Conservation (phyloP, 2,329 filamentous ascomycete genomes). For the Ilyonectria mors-panacis region DNA sequence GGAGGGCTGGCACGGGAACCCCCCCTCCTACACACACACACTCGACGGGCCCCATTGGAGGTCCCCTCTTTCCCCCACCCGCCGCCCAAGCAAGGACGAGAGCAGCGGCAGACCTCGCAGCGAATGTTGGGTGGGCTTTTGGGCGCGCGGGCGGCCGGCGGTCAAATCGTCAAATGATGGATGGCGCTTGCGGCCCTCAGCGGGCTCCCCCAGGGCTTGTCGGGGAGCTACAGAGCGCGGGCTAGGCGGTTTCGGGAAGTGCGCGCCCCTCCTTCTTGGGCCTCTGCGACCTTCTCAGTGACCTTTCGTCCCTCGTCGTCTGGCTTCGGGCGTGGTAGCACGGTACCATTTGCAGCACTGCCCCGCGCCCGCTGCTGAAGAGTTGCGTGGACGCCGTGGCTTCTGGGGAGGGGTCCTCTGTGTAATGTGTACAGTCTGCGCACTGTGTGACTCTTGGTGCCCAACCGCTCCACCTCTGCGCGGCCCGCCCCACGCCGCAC, state of each 20-base stretch:
- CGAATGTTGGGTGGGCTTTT: background rate
- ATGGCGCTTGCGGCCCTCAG: conserved; percentile 7
- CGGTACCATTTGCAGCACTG: conserved; percentile 18
- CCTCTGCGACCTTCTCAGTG: background rate
- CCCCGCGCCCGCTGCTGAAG: conserved; percentile 26
- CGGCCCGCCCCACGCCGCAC: background rate
- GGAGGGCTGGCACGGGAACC: conserved; percentile 13
- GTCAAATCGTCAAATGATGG: conserved; percentile 24
- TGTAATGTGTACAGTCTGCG: conserved; percentile 16
- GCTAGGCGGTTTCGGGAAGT: conserved; percentile 12
- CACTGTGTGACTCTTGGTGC: conserved; percentile 20
- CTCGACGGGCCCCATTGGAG: background rate
- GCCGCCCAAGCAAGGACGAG: background rate
- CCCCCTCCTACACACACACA: background rate
- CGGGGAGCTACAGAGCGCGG: background rate
- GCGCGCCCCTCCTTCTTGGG: background rate
- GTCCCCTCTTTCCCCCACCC: conserved; percentile 7
- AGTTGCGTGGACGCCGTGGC: conserved; percentile 7
- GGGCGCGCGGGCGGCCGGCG: conserved; percentile 13
- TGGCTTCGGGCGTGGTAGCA: background rate
- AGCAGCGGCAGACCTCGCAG: background rate
- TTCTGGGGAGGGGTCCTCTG: conserved; percentile 15
- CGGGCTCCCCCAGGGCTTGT: background rate
- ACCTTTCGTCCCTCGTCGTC: background rate
- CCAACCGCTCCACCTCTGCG: conserved; percentile 15